phyloP scores from a whole-genome alignment of 805 yeast species.

The Trichomonascus vanleenenianus region DNA sequence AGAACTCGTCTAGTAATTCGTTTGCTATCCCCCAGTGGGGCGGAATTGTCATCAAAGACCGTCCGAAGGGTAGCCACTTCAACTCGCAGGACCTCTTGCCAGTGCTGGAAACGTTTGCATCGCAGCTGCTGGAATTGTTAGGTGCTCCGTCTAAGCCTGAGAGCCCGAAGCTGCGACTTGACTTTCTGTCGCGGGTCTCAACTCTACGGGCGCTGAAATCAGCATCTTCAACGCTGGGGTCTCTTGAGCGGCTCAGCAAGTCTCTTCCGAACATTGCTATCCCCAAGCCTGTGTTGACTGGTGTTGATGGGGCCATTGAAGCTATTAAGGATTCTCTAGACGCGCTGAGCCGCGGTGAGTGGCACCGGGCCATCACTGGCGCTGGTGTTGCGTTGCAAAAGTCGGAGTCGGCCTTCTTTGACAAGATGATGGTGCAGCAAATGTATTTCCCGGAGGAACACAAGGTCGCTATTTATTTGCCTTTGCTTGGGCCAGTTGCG shows the following conservation, averaged over 20 bases:
- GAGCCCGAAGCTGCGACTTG: conserved; percentile 57
- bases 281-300: conserved; percentile 58
- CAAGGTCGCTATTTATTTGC: conserved; percentile 87
- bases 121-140: conserved; percentile 64
- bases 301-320: conserved; percentile 47
- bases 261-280: conserved; percentile 75
- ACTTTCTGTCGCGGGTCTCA: conserved; percentile 53
- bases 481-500: conserved; percentile 77
- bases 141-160: conserved; percentile 58
- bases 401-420: conserved; percentile 79
- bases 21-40: conserved; percentile 89
- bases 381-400: conserved; percentile 48
- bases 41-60: conserved; percentile 53
- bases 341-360: conserved; percentile 28
- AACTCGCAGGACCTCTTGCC: conserved; percentile 42
- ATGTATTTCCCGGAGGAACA: conserved; percentile 94
- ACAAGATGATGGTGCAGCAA: conserved; percentile 91
- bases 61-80: conserved; percentile 21
- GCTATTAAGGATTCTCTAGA: conserved; percentile 34
- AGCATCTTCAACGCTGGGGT: conserved; percentile 61
- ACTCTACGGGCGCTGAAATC: conserved; percentile 50
- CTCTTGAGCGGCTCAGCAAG: conserved; percentile 60
- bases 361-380: conserved; percentile 31
- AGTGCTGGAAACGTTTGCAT: conserved; percentile 58
- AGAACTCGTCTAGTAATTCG: conserved; percentile 41